Evolutionary conservation across 2,329 filamentous ascomycete genomes (phyloP).

Genomic region (Akanthomyces muscarius): DNA sequence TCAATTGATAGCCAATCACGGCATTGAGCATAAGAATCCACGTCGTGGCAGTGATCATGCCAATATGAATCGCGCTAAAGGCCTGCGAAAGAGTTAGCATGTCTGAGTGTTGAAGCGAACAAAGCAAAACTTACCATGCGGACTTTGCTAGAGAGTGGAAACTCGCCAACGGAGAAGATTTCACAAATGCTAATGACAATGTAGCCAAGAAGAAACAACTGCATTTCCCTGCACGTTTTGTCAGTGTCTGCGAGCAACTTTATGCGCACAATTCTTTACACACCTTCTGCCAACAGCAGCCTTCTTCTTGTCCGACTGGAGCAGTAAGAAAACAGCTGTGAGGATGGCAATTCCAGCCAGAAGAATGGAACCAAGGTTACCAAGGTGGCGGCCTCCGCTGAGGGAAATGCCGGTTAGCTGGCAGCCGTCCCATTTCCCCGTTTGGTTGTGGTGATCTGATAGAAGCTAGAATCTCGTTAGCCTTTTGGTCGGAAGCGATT

Average conservation of each 20-base stretch:
- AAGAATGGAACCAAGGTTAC: conserved; percentile 90
- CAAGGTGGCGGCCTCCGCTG: conserved; percentile 61
- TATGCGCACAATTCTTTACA: conserved; percentile 23
- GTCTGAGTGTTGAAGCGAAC: background rate
- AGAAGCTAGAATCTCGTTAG: conserved; percentile 54
- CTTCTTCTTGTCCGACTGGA: conserved; percentile 81
- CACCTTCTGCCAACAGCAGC: conserved; percentile 92
- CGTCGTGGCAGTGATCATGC: conserved; percentile 77
- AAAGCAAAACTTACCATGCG: conserved; percentile 62
- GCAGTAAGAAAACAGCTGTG: conserved; percentile 62
- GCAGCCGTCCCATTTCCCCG: conserved; percentile 64
- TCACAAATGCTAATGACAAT: conserved; percentile 89
- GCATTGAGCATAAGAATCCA: conserved; percentile 94
- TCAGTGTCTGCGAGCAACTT: background rate
- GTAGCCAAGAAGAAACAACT: conserved; percentile 84
- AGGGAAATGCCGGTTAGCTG: conserved; percentile 70
- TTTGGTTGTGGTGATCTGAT: conserved; percentile 53
- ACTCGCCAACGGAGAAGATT: conserved; percentile 90
- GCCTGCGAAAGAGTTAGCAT: conserved; percentile 48
- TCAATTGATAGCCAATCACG: conserved; percentile 84
- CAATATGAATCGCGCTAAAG: conserved; percentile 87
- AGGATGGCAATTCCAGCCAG: conserved; percentile 74
- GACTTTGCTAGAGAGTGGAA: conserved; percentile 68
- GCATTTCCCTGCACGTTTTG: conserved; percentile 71
- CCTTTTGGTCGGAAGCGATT: background rate